Base-by-base conservation (phyloP, 768 basidiomycete genomes). In the Podaxis sp. region DNA sequence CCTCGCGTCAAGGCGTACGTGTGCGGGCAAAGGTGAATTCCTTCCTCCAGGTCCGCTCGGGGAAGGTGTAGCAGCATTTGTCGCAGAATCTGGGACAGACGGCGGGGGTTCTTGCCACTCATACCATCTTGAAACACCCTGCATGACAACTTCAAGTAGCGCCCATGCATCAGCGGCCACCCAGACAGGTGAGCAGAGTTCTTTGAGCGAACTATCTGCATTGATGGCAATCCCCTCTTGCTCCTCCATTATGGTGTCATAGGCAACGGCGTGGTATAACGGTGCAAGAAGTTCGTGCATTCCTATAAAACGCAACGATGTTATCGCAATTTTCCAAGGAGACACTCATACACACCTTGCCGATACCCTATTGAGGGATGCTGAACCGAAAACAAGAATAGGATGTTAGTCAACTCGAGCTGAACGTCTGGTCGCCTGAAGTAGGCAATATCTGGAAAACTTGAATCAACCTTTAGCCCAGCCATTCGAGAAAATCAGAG, bases 251-350 rank as follows among this genome's bases (percentile, higher is more conserved):
- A 94, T 72, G 1, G 94, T 89, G 75, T 99, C 97, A 67, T 82
- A 88, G 72, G 96, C 90, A 60, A 91, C 79, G 2, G 89, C 89
- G 69, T 91, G 86, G 68, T 93, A 92, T 29, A 98, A 73, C 0
- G 93, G 90, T 3, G 96, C 97, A 22, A 98, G 82, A 8, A 98
- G 77, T 71, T 99, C 97, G 70, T 99, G 97, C 97, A 99, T 98
- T 57, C 97, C 96, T 84, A 50, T 63, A 57, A 40, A 27, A 12
- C 19, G 13, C 49, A 25, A 24, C 12, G 4, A 15, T 11, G 19
- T 24, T 50, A 24, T 12, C 19, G 12, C 25, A 24, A 27, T 6
- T 25, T 33, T 33, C 33, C 49, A 9, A 12, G 25, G 12, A 15
- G 22, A 17, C 24, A 27, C 12, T 8, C 9, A 36, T 19, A 54